phyloP scores from a whole-genome alignment of 2,329 filamentous ascomycete species.

The Trichoderma brevicompactum region DNA sequence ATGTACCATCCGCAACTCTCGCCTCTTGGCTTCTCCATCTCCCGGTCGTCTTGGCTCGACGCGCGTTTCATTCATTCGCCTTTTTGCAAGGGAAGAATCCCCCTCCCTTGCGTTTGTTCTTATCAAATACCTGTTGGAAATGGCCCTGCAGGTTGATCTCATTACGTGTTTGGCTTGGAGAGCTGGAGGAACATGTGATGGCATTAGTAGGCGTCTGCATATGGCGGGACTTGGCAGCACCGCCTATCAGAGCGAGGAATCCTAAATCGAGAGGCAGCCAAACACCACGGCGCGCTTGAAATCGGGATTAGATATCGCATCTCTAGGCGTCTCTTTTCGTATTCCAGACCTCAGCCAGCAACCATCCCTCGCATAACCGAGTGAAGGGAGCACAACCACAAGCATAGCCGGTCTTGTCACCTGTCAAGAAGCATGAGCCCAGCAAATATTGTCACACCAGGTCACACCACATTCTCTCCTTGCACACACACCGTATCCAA shows the following conservation, averaged over 20 bases:
- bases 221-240: slow-evolving; percentile 12
- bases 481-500: neutral
- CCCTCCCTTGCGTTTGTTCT: neutral
- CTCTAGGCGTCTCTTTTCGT: neutral
- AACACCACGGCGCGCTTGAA: neutral
- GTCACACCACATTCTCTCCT: neutral
- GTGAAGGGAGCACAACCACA: too few species aligned
- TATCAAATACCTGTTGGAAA: neutral
- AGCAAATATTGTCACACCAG: neutral
- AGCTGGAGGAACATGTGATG: slow-evolving; percentile 12
- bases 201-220: slow-evolving; percentile 3
- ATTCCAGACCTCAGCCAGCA: neutral
- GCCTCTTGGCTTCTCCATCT: neutral
- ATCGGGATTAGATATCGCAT: neutral
- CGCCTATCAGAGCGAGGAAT: neutral
- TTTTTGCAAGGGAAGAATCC: too few species aligned
- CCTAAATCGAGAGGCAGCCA: neutral
- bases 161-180: neutral
- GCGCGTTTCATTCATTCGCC: neutral
- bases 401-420: neutral
- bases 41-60: slow-evolving; percentile 7
- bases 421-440: neutral
- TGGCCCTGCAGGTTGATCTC: neutral
- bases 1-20: neutral
- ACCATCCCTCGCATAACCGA: neutral